These are phyloP conservation scores for Hypoxylon sp. DNA, from an alignment of 2,329 filamentous ascomycete species.

Conservation along the genomic window DNA sequence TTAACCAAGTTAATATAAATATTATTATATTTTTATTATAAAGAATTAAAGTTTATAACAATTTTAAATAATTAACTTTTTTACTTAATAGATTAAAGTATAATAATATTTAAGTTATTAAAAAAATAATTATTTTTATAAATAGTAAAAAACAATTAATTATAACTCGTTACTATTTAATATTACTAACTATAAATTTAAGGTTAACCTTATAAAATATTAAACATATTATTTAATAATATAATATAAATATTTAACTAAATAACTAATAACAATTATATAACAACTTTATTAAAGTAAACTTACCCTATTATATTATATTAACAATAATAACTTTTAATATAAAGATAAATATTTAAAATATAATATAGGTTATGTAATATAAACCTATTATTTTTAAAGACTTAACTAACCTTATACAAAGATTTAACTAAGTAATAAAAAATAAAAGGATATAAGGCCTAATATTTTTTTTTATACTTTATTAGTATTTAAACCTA, in stretches of 20 bases:
- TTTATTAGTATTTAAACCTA: slow-evolving; percentile 19
- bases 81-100: slow-evolving; percentile 9
- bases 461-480: neutral
- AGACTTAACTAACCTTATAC: slow-evolving; percentile 1
- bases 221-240: slow-evolving; percentile 11
- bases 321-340: slow-evolving; percentile 6
- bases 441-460: slow-evolving; percentile 2
- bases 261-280: slow-evolving; percentile 8
- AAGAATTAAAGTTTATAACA: neutral
- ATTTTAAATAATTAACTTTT: neutral
- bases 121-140: slow-evolving; percentile 10
- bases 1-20: slow-evolving; percentile 11
- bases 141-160: slow-evolving; percentile 6
- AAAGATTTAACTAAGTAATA: slow-evolving; percentile 11
- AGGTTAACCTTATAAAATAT: neutral
- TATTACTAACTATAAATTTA: neutral
- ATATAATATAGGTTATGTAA: slow-evolving; percentile 10
- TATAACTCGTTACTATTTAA: slow-evolving; percentile 1
- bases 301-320: slow-evolving; percentile 18
- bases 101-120: slow-evolving; percentile 4
- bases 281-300: slow-evolving; percentile 11
- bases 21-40: slow-evolving; percentile 6
- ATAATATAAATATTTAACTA: slow-evolving; percentile 8
- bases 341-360: slow-evolving; percentile 14
- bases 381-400: slow-evolving; percentile 3